phyloP scores from a whole-genome alignment of 177 flowering plant genomes.

The Vitis hybrid region DNA sequence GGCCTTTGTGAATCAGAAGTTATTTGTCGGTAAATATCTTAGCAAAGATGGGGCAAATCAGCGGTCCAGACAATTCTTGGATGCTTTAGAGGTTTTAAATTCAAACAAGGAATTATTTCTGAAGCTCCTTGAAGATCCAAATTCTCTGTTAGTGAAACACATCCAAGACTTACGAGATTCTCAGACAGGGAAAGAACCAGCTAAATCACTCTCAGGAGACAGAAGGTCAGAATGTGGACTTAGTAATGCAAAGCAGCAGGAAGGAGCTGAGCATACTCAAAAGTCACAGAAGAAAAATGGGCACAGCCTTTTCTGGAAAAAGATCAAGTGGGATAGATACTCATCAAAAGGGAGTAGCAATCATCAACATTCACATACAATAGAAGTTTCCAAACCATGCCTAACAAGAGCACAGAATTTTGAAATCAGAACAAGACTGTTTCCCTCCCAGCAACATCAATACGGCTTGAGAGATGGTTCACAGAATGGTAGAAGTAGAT shows the following conservation, averaged over 20 bases:
- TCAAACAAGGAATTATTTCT: constrained; percentile 53
- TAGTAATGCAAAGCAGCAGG: constrained; percentile 12
- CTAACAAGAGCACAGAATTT: constrained; percentile 15
- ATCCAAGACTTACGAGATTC: constrained; percentile 37
- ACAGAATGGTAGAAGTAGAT: constrained; percentile 31
- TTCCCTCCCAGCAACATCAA: constrained; percentile 22
- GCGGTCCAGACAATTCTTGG: constrained; percentile 46
- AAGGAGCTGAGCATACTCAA: constrained; percentile 12
- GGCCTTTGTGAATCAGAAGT: constrained; percentile 38
- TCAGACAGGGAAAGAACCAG: constrained; percentile 21
- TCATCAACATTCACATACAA: constrained; percentile 25
- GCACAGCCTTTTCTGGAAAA: constrained; percentile 23
- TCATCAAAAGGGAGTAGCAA: constrained; percentile 14
- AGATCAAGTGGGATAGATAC: constrained; percentile 18
- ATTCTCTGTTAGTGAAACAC: constrained; percentile 47
- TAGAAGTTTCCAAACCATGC: constrained; percentile 40
- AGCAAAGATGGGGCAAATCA: constrained; percentile 16
- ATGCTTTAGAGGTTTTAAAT: constrained; percentile 52
- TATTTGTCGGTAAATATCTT: constrained; percentile 22
- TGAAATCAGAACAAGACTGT: constrained; percentile 16
- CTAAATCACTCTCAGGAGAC: constrained; percentile 16
- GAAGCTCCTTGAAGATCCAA: constrained; percentile 54
- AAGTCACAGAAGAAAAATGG: constrained; percentile 17
- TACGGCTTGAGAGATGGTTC: constrained; percentile 16
- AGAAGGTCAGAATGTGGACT: constrained; percentile 11